Percentiles rank a stretch among this genome's conserved stretches.
These are phyloP conservation scores for Saraca asoca DNA, from an alignment of 331 rosid species.

Conservation along the genomic window DNA sequence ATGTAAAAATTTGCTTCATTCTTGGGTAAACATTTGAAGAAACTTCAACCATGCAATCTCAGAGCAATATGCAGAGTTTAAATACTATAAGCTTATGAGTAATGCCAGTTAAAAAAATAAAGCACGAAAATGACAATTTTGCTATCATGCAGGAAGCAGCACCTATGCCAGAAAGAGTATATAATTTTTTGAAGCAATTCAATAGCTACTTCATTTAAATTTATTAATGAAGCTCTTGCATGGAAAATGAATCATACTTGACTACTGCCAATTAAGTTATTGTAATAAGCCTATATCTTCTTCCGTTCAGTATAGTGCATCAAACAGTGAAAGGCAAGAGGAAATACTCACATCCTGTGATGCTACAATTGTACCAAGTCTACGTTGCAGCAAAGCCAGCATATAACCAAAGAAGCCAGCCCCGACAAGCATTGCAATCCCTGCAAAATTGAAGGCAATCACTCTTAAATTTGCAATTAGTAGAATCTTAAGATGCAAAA, in stretches of 20 bases:
- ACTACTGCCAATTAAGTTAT: conserved; percentile 5
- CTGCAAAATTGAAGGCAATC: conserved; percentile 46
- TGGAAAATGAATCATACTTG: neutral
- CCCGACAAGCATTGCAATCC: conserved; percentile 73
- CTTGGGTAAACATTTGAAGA: neutral
- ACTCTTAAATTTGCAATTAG: conserved; percentile 22
- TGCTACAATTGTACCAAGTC: conserved; percentile 68
- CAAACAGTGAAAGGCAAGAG: conserved; percentile 25
- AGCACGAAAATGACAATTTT: too few species aligned
- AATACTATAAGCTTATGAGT: too few species aligned
- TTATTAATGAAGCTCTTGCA: too few species aligned
- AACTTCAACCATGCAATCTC: neutral
- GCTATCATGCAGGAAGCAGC: too few species aligned
- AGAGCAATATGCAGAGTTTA: too few species aligned
- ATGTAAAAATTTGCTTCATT: neutral
- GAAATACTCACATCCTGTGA: conserved; percentile 65
- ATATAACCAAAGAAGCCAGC: conserved; percentile 94
- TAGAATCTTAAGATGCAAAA: conserved; percentile 18
- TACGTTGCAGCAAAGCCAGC: conserved; percentile 80
- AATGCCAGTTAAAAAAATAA: too few species aligned
- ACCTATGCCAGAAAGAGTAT: too few species aligned
- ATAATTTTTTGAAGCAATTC: too few species aligned
- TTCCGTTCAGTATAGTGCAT: conserved; percentile 15
- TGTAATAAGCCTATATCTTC: neutral
- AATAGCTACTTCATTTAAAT: too few species aligned